Evolutionary conservation across 345 rosid species (phyloP).

Genomic region (Anastatica hierochuntica): DNA sequence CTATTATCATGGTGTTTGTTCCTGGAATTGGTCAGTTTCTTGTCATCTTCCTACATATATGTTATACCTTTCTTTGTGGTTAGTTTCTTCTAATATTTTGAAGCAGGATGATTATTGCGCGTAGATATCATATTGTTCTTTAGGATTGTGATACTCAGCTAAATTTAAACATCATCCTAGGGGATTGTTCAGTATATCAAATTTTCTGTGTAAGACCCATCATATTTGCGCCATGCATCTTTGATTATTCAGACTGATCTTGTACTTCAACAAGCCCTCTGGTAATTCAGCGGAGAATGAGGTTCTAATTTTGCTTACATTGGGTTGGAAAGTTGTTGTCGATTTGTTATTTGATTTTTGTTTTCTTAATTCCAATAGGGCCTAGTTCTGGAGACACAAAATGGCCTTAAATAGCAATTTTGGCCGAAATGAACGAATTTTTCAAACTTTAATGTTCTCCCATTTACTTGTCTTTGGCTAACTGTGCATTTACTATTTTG

Average conservation of each 20-base stretch:
- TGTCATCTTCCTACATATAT: conserved; percentile 5
- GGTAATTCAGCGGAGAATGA: background rate
- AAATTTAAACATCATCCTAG: background rate
- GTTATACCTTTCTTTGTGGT: background rate
- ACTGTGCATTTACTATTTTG: conserved; percentile 10
- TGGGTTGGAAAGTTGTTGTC: background rate
- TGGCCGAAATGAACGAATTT: background rate
- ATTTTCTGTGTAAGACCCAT: background rate
- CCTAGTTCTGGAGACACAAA: background rate
- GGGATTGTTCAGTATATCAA: background rate
- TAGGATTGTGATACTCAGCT: conserved; percentile 3
- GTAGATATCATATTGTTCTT: background rate
- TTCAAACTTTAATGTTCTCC: conserved; percentile 1
- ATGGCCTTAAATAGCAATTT: conserved; percentile 1
- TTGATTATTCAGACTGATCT: background rate
- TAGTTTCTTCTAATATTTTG: background rate
- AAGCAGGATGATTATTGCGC: conserved; percentile 1
- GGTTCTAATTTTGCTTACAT: background rate
- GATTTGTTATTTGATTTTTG: background rate
- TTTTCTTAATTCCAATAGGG: background rate
- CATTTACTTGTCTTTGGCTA: background rate
- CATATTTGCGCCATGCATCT: background rate
- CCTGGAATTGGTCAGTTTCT: conserved; percentile 87
- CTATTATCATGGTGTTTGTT: conserved; percentile 93
- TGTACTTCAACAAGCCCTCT: background rate